These are phyloP conservation scores for Neoconidiobolus thromboides DNA, from an alignment of 371 early-diverging fungal genomes.

Conservation along the genomic window DNA sequence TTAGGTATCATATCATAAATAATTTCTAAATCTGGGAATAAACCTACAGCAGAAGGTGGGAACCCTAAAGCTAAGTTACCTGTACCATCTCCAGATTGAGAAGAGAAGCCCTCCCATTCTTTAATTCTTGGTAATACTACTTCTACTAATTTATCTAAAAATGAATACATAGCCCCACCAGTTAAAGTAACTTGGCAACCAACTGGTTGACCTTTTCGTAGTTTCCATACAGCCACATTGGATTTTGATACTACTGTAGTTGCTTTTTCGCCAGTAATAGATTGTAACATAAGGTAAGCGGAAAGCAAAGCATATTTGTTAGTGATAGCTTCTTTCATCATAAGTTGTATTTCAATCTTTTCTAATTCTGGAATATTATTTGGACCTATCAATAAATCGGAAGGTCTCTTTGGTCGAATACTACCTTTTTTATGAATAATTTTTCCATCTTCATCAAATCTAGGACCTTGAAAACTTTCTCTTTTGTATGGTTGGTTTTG, in stretches of 20 bases:
- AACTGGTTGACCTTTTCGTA: slow-evolving; percentile 76
- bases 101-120: slow-evolving; percentile 69
- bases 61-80: slow-evolving; percentile 75
- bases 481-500: not conserved
- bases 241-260: slow-evolving; percentile 60
- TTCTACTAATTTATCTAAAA: slow-evolving; percentile 85
- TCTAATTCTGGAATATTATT: slow-evolving; percentile 33
- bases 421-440: not conserved
- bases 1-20: slow-evolving; percentile 81
- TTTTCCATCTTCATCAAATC: not conserved
- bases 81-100: slow-evolving; percentile 56
- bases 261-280: slow-evolving; percentile 68
- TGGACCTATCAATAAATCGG: not conserved
- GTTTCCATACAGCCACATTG: slow-evolving; percentile 65
- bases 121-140: slow-evolving; percentile 84
- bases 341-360: slow-evolving; percentile 50
- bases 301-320: slow-evolving; percentile 77
- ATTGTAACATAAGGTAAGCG: slow-evolving; percentile 78
- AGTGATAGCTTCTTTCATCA: slow-evolving; percentile 62
- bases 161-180: slow-evolving; percentile 78
- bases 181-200: slow-evolving; percentile 57
- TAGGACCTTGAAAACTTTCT: slow-evolving; percentile 1
- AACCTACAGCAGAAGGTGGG: slow-evolving; percentile 55
- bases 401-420: not conserved
- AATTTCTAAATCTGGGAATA: slow-evolving; percentile 92